These are phyloP conservation scores for Diutina neorugosa DNA, from an alignment of 1,139 yeast species.

Conservation along the genomic window DNA sequence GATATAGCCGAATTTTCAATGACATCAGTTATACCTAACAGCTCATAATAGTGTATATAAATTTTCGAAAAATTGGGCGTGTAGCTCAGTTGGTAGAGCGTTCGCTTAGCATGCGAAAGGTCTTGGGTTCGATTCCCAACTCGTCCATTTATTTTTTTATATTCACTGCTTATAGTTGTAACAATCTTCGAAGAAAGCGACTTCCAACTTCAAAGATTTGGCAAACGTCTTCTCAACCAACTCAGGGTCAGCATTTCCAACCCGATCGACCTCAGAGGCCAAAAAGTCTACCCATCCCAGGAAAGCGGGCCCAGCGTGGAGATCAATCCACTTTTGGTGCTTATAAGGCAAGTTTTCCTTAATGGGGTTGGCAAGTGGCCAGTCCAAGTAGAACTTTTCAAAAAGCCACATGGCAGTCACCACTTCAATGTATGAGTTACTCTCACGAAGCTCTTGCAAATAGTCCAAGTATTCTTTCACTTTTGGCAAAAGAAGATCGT, in stretches of 20 bases:
- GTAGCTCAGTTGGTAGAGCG: neutral
- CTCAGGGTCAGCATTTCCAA: conserved; percentile 10
- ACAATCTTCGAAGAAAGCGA: conserved; percentile 35
- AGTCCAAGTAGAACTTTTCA: conserved; percentile 39
- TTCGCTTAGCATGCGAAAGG: neutral
- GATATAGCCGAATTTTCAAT: too few relatives aligned
- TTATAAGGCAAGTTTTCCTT: conserved; percentile 25
- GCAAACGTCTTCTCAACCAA: conserved; percentile 21
- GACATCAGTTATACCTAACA: too few relatives aligned
- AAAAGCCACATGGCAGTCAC: conserved; percentile 33
- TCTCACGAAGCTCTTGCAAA: conserved; percentile 17
- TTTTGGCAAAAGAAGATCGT: conserved; percentile 14
- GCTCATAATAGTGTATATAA: too few relatives aligned
- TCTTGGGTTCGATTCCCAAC: neutral
- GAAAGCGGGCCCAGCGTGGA: conserved; percentile 38
- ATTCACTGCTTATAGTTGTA: conserved; percentile 15
- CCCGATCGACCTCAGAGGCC: conserved; percentile 30
- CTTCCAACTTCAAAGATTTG: conserved; percentile 25
- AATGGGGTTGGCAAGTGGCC: conserved; percentile 29
- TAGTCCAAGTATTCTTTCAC: conserved; percentile 28
- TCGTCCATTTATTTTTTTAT: neutral
- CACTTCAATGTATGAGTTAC: conserved; percentile 27
- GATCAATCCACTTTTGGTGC: conserved; percentile 37
- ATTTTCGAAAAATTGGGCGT: neutral
- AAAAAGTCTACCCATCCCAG: conserved; percentile 35